Evolutionary conservation across 768 basidiomycete genomes (phyloP).

Genomic region (Suillus paluster): DNA sequence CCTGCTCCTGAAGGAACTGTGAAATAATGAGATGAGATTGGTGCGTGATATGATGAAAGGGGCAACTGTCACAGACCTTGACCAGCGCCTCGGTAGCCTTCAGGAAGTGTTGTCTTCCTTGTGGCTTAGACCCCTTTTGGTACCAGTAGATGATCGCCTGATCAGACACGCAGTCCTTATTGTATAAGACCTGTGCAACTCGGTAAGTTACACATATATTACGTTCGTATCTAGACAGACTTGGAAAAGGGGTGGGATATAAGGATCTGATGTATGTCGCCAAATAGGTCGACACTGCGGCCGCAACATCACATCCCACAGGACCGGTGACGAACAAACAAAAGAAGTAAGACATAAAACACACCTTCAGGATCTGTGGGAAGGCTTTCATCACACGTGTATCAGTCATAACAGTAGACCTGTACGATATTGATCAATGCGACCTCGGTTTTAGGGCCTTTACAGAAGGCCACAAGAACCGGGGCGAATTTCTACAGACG

Average conservation of each 20-base stretch:
- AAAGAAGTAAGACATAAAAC: constrained; percentile 7
- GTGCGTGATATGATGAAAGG: constrained; percentile 4
- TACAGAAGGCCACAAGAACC: constrained; percentile 89
- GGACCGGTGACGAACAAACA: neutral
- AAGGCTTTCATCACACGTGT: constrained; percentile 95
- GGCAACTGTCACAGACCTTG: constrained; percentile 57
- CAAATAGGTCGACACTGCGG: neutral
- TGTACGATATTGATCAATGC: constrained; percentile 95
- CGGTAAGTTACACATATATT: constrained; percentile 16
- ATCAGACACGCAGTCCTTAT: constrained; percentile 93
- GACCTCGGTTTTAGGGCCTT: constrained; percentile 88
- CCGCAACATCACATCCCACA: constrained; percentile 1
- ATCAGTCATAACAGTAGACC: constrained; percentile 95
- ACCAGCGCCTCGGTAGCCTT: constrained; percentile 87
- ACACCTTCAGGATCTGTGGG: constrained; percentile 89
- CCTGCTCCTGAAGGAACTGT: constrained; percentile 91
- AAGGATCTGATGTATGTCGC: no score
- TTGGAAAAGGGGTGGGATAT: neutral
- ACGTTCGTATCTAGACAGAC: neutral
- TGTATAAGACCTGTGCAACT: constrained; percentile 81
- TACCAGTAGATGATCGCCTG: constrained; percentile 98
- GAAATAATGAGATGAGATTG: constrained; percentile 45
- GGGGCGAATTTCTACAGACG: constrained; percentile 72
- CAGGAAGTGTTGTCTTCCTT: constrained; percentile 94
- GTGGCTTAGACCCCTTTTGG: constrained; percentile 94